Base-by-base conservation (phyloP, 768 basidiomycete genomes). In the Suillus variegatus region DNA sequence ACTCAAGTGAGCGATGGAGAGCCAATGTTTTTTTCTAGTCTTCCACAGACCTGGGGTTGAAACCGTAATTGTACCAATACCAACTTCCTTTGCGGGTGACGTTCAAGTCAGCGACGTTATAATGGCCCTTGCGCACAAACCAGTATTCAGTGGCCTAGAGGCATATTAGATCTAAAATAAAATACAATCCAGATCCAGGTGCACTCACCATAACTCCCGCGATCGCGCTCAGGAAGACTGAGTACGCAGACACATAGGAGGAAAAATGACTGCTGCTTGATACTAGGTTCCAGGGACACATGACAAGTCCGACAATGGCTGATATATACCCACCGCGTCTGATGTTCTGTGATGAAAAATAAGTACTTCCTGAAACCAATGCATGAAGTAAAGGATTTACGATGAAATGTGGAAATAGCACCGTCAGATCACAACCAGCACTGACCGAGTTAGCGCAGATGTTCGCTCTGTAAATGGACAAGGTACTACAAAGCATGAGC, bases 381-480 rank as follows among this genome's bases (percentile, higher is more conserved):
- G 41, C 13, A n/a, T 13, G 49, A 51, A 57, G 22, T 13, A 14
- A 6, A 22, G 2, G 18, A 77, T 81, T 52, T 66, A 86, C 85
- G 67, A 93, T 85, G 77, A 85, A 92, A 28, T 87, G 86, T 44
- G 91, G 92, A 67, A 87, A 80, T 28, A 92, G 82, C 4, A 90
- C 85, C 1, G 90, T 92, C 65, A 93, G 76, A 74, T 93, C 91
- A 73, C 89, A 91, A 13, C 91, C 91, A n/a, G n/a, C n/a, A n/a
- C n/a, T n/a, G n/a, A n/a, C n/a, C n/a, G n/a, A n/a, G n/a, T n/a
- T n/a, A n/a, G n/a, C n/a, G n/a, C n/a, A n/a, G n/a, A n/a, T n/a
- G n/a, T n/a, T n/a, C n/a, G n/a, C n/a, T n/a, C n/a, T n/a, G n/a
- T n/a, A n/a, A n/a, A n/a, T n/a, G n/a, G n/a, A n/a, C n/a, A n/a